These are phyloP conservation scores for Amesomyces nigricolor DNA, from an alignment of 2,329 filamentous ascomycete species.

Conservation along the genomic window DNA sequence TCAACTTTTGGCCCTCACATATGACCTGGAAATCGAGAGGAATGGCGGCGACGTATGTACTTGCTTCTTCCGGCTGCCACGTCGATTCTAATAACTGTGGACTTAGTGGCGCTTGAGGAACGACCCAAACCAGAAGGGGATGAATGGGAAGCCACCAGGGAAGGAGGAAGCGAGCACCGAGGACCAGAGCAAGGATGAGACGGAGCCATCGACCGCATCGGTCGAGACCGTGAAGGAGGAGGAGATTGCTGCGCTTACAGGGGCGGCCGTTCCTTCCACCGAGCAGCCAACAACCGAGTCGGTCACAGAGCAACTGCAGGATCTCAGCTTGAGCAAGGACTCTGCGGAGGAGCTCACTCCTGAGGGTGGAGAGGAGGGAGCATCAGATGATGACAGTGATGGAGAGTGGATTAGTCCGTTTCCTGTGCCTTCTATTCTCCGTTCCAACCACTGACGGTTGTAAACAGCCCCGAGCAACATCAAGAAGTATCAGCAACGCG, in stretches of 20 bases:
- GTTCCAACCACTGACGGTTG: neutral
- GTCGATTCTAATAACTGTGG: neutral
- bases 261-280: neutral
- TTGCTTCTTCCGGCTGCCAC: too few species aligned
- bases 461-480: conserved; percentile 68
- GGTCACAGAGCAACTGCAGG: conserved; percentile 24
- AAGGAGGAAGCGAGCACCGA: conserved; percentile 33
- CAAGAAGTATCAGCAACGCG: conserved; percentile 71
- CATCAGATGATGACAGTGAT: conserved; percentile 21
- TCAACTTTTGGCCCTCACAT: conserved; percentile 81
- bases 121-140: conserved; percentile 68
- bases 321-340: conserved; percentile 23
- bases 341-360: conserved; percentile 19
- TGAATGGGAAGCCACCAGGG: conserved; percentile 63
- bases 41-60: conserved; percentile 64
- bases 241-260: conserved; percentile 8
- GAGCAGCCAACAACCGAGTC: conserved; percentile 6
- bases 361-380: conserved; percentile 25
- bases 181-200: neutral
- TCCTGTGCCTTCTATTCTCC: too few species aligned
- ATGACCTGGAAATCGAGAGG: conserved; percentile 88
- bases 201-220: conserved; percentile 28
- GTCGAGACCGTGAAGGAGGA: conserved; percentile 32
- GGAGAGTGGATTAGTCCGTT: conserved; percentile 27
- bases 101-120: conserved; percentile 67